phyloP scores from a whole-genome alignment of 2,329 filamentous ascomycete species.

The Fusarium nisikadoi region DNA sequence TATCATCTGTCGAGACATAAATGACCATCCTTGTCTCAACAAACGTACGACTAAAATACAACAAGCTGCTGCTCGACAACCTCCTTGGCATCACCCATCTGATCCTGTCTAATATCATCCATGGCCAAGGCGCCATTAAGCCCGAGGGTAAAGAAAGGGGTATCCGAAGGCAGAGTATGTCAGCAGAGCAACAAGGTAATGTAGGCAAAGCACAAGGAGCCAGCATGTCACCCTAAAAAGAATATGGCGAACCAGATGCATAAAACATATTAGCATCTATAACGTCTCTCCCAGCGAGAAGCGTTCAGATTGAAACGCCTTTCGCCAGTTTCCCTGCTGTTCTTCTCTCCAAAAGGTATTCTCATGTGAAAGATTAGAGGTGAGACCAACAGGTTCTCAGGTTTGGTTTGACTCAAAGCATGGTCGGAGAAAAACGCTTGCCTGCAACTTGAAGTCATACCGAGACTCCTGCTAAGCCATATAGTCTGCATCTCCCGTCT shows the following conservation, averaged over 20 bases:
- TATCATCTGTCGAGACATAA: slow-evolving; percentile 47
- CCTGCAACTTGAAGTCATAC: slow-evolving; percentile 27
- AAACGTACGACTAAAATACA: slow-evolving; percentile 54
- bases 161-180: slow-evolving; percentile 44
- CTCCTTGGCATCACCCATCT: slow-evolving; percentile 46
- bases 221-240: slow-evolving; percentile 39
- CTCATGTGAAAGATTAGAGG: slow-evolving; percentile 28
- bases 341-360: slow-evolving; percentile 36
- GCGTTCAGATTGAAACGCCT: slow-evolving; percentile 26
- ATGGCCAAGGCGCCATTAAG: slow-evolving; percentile 47
- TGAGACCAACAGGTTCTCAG: slow-evolving; percentile 12
- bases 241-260: slow-evolving; percentile 46
- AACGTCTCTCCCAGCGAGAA: slow-evolving; percentile 29
- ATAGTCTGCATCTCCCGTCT: slow-evolving; percentile 49
- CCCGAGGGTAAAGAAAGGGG: slow-evolving; percentile 37
- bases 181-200: slow-evolving; percentile 40
- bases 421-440: slow-evolving; percentile 24
- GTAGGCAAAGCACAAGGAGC: slow-evolving; percentile 10
- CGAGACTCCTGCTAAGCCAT: slow-evolving; percentile 38
- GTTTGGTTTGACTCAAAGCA: slow-evolving; percentile 15
- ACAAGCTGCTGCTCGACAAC: slow-evolving; percentile 48
- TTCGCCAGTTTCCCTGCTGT: slow-evolving; percentile 36
- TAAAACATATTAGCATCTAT: slow-evolving; percentile 36
- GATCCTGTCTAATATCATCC: slow-evolving; percentile 50
- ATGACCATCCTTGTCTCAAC: slow-evolving; percentile 47